Percentiles rank a stretch among this genome's conserved stretches.
Conservation (phyloP, 2,329 filamentous ascomycete species). For the Phialocephala subalpina region DNA sequence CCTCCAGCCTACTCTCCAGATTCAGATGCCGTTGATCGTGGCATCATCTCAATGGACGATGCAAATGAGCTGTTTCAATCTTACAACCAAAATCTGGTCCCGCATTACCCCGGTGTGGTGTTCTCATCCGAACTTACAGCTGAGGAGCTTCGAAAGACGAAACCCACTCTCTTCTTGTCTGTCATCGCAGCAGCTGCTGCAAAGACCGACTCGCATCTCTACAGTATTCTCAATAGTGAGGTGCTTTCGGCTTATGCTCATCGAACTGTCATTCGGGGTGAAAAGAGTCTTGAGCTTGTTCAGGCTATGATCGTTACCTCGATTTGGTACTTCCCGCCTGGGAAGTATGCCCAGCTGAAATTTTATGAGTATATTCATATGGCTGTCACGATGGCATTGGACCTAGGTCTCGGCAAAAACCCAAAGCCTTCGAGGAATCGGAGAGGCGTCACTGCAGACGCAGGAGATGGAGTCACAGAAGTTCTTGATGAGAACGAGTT, state of each 20-base stretch:
- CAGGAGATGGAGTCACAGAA: background rate
- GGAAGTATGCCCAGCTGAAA: slow-evolving; percentile 51
- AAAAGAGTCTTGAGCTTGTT: slow-evolving; percentile 57
- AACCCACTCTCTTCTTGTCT: slow-evolving; percentile 73
- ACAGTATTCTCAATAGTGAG: slow-evolving; percentile 52
- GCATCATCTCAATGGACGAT: slow-evolving; percentile 61
- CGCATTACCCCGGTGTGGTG: slow-evolving; percentile 66
- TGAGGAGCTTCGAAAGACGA: slow-evolving; percentile 59
- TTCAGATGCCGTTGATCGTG: slow-evolving; percentile 59
- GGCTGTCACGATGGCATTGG: slow-evolving; percentile 53
- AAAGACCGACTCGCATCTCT: slow-evolving; percentile 50
- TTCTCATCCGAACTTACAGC: slow-evolving; percentile 60
- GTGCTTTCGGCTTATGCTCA: slow-evolving; percentile 53
- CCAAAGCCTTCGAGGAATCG: slow-evolving; percentile 27
- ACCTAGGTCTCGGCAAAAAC: slow-evolving; percentile 36
- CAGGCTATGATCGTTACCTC: slow-evolving; percentile 54
- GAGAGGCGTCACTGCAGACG: slow-evolving; percentile 9
- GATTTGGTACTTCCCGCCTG: slow-evolving; percentile 55
- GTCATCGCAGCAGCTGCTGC: slow-evolving; percentile 71
- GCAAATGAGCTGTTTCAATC: slow-evolving; percentile 61
- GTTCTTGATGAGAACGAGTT: slow-evolving; percentile 33
- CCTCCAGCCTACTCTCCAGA: slow-evolving; percentile 25
- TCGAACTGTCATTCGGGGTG: slow-evolving; percentile 52
- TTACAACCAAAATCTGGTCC: slow-evolving; percentile 64
- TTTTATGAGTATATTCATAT: slow-evolving; percentile 59